Evolutionary conservation across 2,329 filamentous ascomycete species (phyloP), one percentile per base, ranked within the genome.

Genomic region (Simplicillium sp.): DNA sequence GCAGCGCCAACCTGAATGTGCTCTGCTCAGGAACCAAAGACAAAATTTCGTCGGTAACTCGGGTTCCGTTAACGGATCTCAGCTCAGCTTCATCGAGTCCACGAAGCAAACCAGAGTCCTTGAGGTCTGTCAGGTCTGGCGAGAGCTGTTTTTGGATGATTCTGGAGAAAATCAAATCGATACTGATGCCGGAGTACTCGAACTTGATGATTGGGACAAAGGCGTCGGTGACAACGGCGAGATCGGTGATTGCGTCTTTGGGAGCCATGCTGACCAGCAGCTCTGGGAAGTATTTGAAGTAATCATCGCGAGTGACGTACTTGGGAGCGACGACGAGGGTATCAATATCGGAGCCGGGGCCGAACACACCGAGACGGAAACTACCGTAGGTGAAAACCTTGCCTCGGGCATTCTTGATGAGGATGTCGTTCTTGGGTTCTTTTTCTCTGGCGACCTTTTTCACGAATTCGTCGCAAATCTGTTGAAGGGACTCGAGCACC

Each of bases 141-240:
- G 85, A 80, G 48, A 94, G 74, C 50, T 87, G 75, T 50, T 78
- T 77, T 49, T 87, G 67, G 15, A 75, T 73, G 49, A 94, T 77
- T 41, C 85, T 75, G 48, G 85, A 84, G 62, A 89, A 88, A 58
- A 97, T 94, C 50, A 98, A 66, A 72, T 98, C 92, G 57, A 98
- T 94, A 59, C 87, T 92, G 58, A 98, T 94, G 38, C 82, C 86
- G 39, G 75, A 80, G 50, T 94, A 87, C 58, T 94, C 87, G 54
- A 97, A 86, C 60, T 96, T 97, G 68, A 98, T 97, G 58, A 98
- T 94, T 37, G 92, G 92, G 7, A 97, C 90, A 55, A 87, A 94
- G 4, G 90, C 87, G 54, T 94, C 90, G 37, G 82, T 82, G 31
- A 98, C 92, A 0, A 84, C 78, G 2, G 86, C 82, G 53, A 96